Evolutionary conservation across 139 green algal species (phyloP).

Genomic region (Chlorella sorokiniana): DNA sequence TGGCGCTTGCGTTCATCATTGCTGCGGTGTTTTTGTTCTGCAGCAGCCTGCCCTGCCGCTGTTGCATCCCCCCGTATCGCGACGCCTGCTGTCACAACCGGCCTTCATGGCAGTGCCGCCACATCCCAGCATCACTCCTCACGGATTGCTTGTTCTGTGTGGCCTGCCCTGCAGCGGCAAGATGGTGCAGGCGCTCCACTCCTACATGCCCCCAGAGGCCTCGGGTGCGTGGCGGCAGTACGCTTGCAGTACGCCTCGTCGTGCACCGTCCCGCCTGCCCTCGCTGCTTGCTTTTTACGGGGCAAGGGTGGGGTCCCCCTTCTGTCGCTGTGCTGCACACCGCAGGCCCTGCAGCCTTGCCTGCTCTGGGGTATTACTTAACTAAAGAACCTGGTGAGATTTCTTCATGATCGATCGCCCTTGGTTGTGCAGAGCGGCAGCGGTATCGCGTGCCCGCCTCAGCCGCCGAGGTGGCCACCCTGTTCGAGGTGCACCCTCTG

Average conservation of each 20-base stretch:
- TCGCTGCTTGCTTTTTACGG: too few relatives aligned
- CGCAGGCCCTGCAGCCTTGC: too few relatives aligned
- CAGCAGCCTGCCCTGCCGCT: too few relatives aligned
- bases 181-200: constrained; percentile 81
- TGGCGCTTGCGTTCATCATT: too few relatives aligned
- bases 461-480: constrained; percentile 35
- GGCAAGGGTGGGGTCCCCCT: too few relatives aligned
- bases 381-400: too few relatives aligned
- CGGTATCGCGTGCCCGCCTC: constrained; percentile 4
- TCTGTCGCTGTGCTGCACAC: too few relatives aligned
- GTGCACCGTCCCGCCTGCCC: neutral
- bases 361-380: too few relatives aligned
- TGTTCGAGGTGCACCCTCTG: constrained; percentile 88
- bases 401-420: too few relatives aligned
- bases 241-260: neutral
- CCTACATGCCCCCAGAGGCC: constrained; percentile 37
- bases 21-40: too few relatives aligned
- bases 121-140: neutral
- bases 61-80: too few relatives aligned
- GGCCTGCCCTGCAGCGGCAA: constrained; percentile 46
- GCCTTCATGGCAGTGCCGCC: neutral
- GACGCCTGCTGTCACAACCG: too few relatives aligned
- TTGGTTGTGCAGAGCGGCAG: constrained; percentile 5
- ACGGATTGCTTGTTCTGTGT: neutral
- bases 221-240: neutral